Conservation (phyloP, 2,329 filamentous ascomycete genomes). For the Aureobasidium sp. region DNA sequence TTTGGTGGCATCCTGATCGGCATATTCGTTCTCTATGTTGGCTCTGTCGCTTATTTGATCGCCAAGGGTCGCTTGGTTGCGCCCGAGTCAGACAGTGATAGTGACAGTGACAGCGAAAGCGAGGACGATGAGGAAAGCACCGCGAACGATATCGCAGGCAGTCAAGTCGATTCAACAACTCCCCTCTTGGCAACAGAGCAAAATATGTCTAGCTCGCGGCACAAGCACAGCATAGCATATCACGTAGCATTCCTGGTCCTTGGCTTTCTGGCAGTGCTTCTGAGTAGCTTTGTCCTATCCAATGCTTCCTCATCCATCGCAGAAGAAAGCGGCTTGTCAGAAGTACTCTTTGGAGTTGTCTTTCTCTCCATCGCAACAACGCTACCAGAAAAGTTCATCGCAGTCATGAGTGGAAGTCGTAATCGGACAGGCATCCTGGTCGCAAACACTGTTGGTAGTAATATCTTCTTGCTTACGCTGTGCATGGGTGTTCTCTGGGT, state of each 20-base stretch:
- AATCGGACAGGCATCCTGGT: slow-evolving; percentile 44
- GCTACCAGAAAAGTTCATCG: slow-evolving; percentile 45
- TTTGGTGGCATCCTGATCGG: slow-evolving; percentile 33
- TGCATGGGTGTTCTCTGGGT: slow-evolving; percentile 36
- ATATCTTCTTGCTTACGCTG: slow-evolving; percentile 46
- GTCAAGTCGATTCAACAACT: not conserved
- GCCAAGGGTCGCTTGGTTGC: slow-evolving; percentile 33
- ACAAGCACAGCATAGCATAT: slow-evolving; percentile 17
- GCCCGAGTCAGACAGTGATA: slow-evolving; percentile 38
- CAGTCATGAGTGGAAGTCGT: slow-evolving; percentile 39
- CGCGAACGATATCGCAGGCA: not conserved
- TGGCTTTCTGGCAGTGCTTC: slow-evolving; percentile 35
- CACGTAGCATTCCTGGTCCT: slow-evolving; percentile 36
- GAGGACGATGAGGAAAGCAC: not conserved
- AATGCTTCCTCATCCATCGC: slow-evolving; percentile 36
- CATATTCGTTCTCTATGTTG: slow-evolving; percentile 37
- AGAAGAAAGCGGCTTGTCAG: slow-evolving; percentile 34
- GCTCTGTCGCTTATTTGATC: slow-evolving; percentile 38
- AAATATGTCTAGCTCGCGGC: not conserved
- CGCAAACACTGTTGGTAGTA: slow-evolving; percentile 46
- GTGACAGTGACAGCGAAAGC: slow-evolving; percentile 23
- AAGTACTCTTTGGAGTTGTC: slow-evolving; percentile 39
- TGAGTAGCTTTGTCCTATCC: slow-evolving; percentile 43
- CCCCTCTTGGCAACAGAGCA: not conserved
- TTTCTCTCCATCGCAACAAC: slow-evolving; percentile 46